Evolutionary conservation across 306 rosid genomes (phyloP), one percentile per base, ranked within the genome.

Genomic region (Mucuna pruriens): DNA sequence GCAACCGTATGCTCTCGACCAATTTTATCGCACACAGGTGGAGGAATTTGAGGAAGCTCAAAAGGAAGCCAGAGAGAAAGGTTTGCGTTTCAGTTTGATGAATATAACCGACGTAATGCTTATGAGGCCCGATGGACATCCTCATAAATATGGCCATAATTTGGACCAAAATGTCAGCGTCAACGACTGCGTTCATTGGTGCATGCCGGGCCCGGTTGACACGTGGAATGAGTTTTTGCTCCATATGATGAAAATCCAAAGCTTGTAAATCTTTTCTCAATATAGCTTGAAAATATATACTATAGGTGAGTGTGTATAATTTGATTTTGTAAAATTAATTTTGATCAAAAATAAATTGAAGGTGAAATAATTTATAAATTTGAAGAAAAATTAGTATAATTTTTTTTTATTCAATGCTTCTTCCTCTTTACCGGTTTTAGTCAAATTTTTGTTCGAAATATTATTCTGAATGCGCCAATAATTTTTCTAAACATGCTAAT

Each of bases 171-270:
- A 90, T 76, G 44, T 42, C 40, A 84, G 74, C 0, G 0, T 86
- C 1, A 94, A 92, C 0, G 99, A 95, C 77, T 95, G 99, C 42
- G 96, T 93, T 80, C 99, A 95, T 74, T 95, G 99, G 99, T 95
- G 99, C 54, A 48, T 90, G 89, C 99, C 99, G 0, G 99, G 99
- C 1, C 99, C 99, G 29, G 67, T 95, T 85, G 99, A 95, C 55
- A 87, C 96, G 0, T 91, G 94, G 93, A 95, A 95, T 84, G 97
- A 93, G 84, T 19, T 95, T 75, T 85, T 95, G 80, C 78, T 93
- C 64, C 77, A 86, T 83, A 57, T 85, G 72, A 84, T 92, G 85
- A 91, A 64, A 71, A 66, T 55, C 29, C 19, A 26, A 25, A 66
- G 25, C 7, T 58, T 58, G 69, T 58, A 42, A 6, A 25, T 65